Conservation (phyloP, 2,329 filamentous ascomycete genomes). For the Xylariaceae sp. region DNA sequence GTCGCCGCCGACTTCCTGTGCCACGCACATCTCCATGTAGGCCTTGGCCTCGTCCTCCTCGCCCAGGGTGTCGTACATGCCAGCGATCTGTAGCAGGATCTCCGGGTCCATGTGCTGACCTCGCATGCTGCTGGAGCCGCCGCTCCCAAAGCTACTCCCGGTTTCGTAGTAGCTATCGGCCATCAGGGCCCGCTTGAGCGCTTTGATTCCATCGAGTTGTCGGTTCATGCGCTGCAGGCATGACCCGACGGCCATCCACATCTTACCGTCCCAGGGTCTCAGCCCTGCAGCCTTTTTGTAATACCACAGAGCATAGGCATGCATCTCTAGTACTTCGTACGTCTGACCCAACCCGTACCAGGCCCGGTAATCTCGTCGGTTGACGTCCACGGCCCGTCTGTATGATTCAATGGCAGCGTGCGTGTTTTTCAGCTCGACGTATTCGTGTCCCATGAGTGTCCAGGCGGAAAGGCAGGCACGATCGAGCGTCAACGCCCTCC, state of each 20-base stretch:
- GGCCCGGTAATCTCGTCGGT: slow-evolving; percentile 90
- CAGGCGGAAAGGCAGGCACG: slow-evolving; percentile 87
- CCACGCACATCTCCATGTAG: slow-evolving; percentile 94
- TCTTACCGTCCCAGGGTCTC: slow-evolving; percentile 93
- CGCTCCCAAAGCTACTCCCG: slow-evolving; percentile 46
- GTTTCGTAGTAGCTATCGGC: slow-evolving; percentile 80
- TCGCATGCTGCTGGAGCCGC: slow-evolving; percentile 36
- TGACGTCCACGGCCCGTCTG: slow-evolving; percentile 88
- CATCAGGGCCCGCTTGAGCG: slow-evolving; percentile 83
- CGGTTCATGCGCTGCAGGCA: slow-evolving; percentile 87
- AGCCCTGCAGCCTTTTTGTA: slow-evolving; percentile 92
- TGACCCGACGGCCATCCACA: slow-evolving; percentile 95
- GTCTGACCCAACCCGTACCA: slow-evolving; percentile 98
- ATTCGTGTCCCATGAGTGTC: slow-evolving; percentile 99
- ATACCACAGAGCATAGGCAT: slow-evolving; percentile 94
- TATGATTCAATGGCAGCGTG: slow-evolving; percentile 98
- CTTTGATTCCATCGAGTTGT: slow-evolving; percentile 84
- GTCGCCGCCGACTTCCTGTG: slow-evolving; percentile 72
- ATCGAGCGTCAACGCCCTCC: slow-evolving; percentile 83
- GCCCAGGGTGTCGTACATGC: slow-evolving; percentile 75
- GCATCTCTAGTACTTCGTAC: slow-evolving; percentile 97
- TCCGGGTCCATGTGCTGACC: slow-evolving; percentile 74
- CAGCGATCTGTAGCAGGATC: slow-evolving; percentile 80
- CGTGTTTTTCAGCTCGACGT: slow-evolving; percentile 96
- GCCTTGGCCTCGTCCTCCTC: slow-evolving; percentile 74